Evolutionary conservation across 2,329 filamentous ascomycete species (phyloP).

Genomic region (Parasarocladium wereldwijsianum): DNA sequence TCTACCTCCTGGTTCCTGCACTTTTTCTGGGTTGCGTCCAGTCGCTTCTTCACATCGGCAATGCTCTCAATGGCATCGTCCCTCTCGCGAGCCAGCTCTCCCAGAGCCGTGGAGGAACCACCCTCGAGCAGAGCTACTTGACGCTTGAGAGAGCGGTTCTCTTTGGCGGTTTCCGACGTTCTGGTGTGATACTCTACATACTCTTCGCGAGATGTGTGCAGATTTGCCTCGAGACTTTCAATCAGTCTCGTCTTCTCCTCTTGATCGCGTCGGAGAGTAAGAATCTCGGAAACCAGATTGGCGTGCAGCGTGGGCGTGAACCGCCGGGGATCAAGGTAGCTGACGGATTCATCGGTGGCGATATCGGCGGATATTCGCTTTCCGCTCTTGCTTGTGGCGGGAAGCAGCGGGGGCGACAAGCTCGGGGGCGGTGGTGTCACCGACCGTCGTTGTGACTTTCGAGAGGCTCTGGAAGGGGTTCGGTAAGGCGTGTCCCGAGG

Average conservation of each 20-base stretch:
- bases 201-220: constrained; percentile 59
- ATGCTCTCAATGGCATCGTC: constrained; percentile 66
- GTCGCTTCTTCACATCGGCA: constrained; percentile 57
- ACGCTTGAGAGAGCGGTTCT: constrained; percentile 66
- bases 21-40: constrained; percentile 68
- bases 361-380: constrained; percentile 44
- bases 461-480: constrained; percentile 50
- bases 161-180: constrained; percentile 51
- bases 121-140: constrained; percentile 80
- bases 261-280: constrained; percentile 73
- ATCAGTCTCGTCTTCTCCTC: constrained; percentile 82
- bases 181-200: constrained; percentile 54
- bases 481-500: constrained; percentile 59
- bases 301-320: constrained; percentile 94
- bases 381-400: constrained; percentile 24
- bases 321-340: constrained; percentile 71
- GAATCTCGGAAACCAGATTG: constrained; percentile 85
- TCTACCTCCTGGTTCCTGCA: constrained; percentile 71
- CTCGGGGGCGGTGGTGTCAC: constrained; percentile 45
- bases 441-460: constrained; percentile 50
- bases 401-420: constrained; percentile 41
- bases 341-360: constrained; percentile 51
- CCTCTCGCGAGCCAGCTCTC: constrained; percentile 70
- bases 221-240: constrained; percentile 62
- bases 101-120: constrained; percentile 71